These are phyloP conservation scores for Mortierella sp. DNA, from an alignment of 371 early-diverging fungal species.

Conservation along the genomic window DNA sequence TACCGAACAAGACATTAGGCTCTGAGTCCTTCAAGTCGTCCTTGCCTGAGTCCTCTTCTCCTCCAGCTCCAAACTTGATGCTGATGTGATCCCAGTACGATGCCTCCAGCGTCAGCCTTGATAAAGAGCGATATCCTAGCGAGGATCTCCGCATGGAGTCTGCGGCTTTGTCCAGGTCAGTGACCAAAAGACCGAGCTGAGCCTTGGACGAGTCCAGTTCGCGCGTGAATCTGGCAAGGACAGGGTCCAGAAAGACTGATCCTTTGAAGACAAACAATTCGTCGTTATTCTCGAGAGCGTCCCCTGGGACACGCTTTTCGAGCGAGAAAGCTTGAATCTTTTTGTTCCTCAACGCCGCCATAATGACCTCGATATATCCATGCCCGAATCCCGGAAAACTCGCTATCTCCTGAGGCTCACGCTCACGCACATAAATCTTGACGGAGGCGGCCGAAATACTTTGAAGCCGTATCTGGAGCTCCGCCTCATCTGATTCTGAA, in stretches of 20 bases:
- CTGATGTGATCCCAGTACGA: conserved; percentile 22
- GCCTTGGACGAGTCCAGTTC: conserved; percentile 5
- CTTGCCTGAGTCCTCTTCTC: neutral
- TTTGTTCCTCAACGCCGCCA: conserved; percentile 25
- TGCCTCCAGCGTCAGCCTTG: conserved; percentile 27
- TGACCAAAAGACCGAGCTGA: conserved; percentile 25
- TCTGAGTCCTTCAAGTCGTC: conserved; percentile 12
- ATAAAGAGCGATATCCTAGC: conserved; percentile 7
- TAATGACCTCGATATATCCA: conserved; percentile 9
- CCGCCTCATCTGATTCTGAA: conserved; percentile 1
- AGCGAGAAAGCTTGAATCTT: conserved; percentile 34
- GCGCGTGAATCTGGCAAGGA: conserved; percentile 22
- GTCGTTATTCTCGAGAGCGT: neutral
- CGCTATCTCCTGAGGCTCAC: neutral
- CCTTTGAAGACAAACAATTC: conserved; percentile 19
- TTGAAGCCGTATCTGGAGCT: neutral
- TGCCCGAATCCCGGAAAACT: conserved; percentile 17
- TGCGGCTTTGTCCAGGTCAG: conserved; percentile 24
- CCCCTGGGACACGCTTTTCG: conserved; percentile 15
- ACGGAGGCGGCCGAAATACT: conserved; percentile 18
- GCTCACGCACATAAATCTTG: conserved; percentile 34
- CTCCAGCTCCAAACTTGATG: conserved; percentile 20
- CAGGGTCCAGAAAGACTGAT: conserved; percentile 12
- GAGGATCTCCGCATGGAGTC: conserved; percentile 1
- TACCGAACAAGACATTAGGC: neutral